Evolutionary conservation across 805 yeast genomes (phyloP), one percentile per base, ranked within the genome.

Genomic region (Ogataea allantospora): DNA sequence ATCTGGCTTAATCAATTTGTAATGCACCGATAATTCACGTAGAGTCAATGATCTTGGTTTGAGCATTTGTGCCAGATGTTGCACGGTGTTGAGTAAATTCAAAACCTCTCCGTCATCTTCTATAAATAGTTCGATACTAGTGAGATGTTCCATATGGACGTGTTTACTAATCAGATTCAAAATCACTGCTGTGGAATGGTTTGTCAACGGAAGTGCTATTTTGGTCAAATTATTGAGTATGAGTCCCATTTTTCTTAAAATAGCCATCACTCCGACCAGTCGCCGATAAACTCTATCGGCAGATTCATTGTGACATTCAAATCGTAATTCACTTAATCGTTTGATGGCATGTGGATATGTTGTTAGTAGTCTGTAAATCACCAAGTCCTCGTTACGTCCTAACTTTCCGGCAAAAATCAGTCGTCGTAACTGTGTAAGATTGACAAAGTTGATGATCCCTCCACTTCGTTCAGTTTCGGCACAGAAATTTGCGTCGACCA

Each of bases 381-480:
- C 54, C 57, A 60, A 53, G 42, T 60, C 65, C 43, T 60, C 65
- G 41, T 60, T 60, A n/a, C 40, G 41, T 1, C 54, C 62, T n/a
- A 60, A 34, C n/a, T 44, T 50, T 3, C 61, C 62, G 12, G 47
- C 43, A 26, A 60, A 46, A 15, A 50, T 51, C 3, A 60, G 23
- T 10, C 30, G 31, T 12, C 38, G 39, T 6, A 60, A 40, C 4
- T 45, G 36, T 7, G 46, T 30, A 23, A 49, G 28, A 38, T 55
- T 47, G 22, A 60, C 42, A 23, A 58, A 58, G 26, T 44, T 44
- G 15, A 58, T 40, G 24, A 46, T 23, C 2, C 63, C 62, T n/a
- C 50, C 46, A 11, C 35, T 21, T 3, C 31, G 35, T 23, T 57
- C 60, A 3, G 51, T 48, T 35, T 50, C 50, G 6, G 38, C 22